phyloP scores from a whole-genome alignment of 2,329 filamentous ascomycete species.

The Tolypocladium inflatum region DNA sequence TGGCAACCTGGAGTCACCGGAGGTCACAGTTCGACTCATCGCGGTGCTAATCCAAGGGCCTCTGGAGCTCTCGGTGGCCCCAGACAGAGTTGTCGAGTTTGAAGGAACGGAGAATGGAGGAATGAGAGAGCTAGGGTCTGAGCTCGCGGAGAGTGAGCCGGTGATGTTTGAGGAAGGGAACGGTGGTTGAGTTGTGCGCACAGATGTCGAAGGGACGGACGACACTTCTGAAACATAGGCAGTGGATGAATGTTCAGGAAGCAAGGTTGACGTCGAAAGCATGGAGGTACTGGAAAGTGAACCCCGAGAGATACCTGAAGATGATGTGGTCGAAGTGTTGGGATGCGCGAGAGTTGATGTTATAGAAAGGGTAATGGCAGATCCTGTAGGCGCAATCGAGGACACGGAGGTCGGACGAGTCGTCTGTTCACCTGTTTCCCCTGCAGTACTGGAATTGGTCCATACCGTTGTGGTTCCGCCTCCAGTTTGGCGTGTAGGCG shows the following conservation, averaged over 20 bases:
- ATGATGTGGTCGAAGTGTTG: neutral
- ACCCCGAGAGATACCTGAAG: neutral
- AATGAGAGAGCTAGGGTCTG: neutral
- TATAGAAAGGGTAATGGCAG: neutral
- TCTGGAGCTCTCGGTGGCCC: neutral
- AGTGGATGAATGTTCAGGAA: neutral
- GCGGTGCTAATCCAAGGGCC: neutral
- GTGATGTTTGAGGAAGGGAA: neutral
- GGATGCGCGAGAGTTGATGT: neutral
- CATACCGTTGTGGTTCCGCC: too few species aligned
- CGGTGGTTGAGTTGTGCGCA: neutral
- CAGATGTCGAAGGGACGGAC: neutral
- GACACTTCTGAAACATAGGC: neutral
- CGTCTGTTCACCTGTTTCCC: too few species aligned
- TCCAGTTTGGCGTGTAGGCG: neutral
- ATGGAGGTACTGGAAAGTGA: neutral
- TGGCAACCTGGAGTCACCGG: neutral
- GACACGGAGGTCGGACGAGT: too few species aligned
- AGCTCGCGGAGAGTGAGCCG: neutral
- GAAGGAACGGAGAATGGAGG: conserved; percentile 1
- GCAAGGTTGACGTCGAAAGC: neutral
- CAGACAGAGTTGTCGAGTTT: neutral
- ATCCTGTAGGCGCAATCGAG: too few species aligned
- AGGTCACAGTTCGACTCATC: neutral
- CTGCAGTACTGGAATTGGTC: too few species aligned